Evolutionary conservation across 1,284 basidiomycete genomes (phyloP).

Genomic region (Fomes fomentarius): DNA sequence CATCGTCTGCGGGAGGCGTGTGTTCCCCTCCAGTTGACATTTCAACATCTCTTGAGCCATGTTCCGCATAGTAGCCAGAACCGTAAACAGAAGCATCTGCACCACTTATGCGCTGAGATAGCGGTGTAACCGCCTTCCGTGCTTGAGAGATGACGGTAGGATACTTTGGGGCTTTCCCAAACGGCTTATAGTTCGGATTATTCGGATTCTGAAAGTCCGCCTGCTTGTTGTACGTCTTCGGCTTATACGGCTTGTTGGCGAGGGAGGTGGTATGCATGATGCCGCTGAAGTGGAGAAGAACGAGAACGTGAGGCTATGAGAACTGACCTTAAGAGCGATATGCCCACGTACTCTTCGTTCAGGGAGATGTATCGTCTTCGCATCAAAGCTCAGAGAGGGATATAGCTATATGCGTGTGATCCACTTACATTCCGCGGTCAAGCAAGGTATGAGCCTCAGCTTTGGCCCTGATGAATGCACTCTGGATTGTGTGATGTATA

Average conservation of each 20-base stretch:
- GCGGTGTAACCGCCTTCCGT: conserved; percentile 14
- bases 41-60: conserved; percentile 15
- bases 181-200: conserved; percentile 11
- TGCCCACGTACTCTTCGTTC: conserved; percentile 27
- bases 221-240: conserved; percentile 18
- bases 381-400: neutral
- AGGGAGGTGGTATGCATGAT: conserved; percentile 23
- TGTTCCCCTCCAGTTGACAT: conserved; percentile 5
- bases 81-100: conserved; percentile 5
- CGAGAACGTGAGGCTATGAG: conserved; percentile 3
- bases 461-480: conserved; percentile 19
- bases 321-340: conserved; percentile 23
- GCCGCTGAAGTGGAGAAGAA: conserved; percentile 8
- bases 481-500: conserved; percentile 17
- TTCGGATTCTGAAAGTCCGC: neutral
- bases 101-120: conserved; percentile 19
- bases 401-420: neutral
- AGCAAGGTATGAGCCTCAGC: conserved; percentile 12
- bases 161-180: conserved; percentile 23
- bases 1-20: conserved; percentile 9
- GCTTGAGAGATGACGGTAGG: conserved; percentile 20
- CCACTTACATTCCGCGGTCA: conserved; percentile 20
- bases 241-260: conserved; percentile 22
- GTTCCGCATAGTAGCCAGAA: conserved; percentile 3
- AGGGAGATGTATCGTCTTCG: conserved; percentile 23